These are phyloP conservation scores for Russula sp. DNA, from an alignment of 768 basidiomycete genomes.

Conservation along the genomic window DNA sequence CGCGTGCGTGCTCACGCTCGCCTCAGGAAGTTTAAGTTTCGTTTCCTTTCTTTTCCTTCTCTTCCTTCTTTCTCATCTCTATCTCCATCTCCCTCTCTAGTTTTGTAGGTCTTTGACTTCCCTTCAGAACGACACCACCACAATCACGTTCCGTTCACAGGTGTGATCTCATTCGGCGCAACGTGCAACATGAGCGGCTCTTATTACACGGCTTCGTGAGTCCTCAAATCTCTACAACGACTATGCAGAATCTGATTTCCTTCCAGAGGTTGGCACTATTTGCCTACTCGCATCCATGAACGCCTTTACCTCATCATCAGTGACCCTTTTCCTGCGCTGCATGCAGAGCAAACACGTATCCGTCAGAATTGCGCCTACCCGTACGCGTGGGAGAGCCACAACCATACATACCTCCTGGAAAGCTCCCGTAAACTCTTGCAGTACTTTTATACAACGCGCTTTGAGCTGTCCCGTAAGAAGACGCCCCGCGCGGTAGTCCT, in stretches of 20 bases:
- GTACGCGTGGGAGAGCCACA: background rate
- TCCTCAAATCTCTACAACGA: background rate
- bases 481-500: conserved; percentile 90
- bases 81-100: no score
- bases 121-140: no score
- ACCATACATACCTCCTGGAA: conserved; percentile 67
- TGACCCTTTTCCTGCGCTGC: conserved; percentile 73
- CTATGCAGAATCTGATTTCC: conserved; percentile 20
- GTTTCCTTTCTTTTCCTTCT: no score
- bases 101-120: no score
- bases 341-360: background rate
- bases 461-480: conserved; percentile 90
- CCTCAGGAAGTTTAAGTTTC: no score
- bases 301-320: conserved; percentile 60
- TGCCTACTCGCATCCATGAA: conserved; percentile 81
- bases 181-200: background rate
- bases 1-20: no score
- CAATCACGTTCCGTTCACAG: no score
- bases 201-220: background rate
- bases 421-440: conserved; percentile 75
- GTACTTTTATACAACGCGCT: conserved; percentile 69
- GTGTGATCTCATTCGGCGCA: background rate
- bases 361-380: conserved; percentile 7
- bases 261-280: conserved; percentile 55
- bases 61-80: no score